Conservation (phyloP, 345 rosid species). For the Melaleuca alternifolia region DNA sequence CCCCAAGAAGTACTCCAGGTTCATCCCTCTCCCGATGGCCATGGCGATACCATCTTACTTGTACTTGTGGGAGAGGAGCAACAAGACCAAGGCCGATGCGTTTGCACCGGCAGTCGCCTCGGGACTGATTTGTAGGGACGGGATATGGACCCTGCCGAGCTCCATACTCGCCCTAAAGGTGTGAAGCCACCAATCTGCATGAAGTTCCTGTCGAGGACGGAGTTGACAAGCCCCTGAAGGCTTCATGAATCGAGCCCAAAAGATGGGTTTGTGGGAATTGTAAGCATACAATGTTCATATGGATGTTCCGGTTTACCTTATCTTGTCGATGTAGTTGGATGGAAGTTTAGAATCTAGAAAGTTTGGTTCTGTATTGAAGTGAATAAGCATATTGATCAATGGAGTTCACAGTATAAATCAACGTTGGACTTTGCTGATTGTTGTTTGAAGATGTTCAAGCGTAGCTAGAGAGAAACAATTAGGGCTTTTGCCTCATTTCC, state of each 20-base stretch:
- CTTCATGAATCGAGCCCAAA: neutral
- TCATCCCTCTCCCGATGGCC: constrained; percentile 73
- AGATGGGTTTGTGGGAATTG: neutral
- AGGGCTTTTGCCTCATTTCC: neutral
- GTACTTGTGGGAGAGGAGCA: constrained; percentile 51
- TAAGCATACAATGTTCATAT: neutral
- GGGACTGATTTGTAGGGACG: constrained; percentile 76
- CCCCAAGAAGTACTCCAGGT: constrained; percentile 26
- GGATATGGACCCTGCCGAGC: constrained; percentile 64
- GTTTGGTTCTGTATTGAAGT: neutral
- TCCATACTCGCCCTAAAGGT: constrained; percentile 51
- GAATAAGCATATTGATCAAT: neutral
- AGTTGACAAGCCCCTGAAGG: constrained; percentile 36
- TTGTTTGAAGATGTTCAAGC: neutral
- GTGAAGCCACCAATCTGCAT: constrained; percentile 72
- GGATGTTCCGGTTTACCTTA: neutral
- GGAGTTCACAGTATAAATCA: neutral
- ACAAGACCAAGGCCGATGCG: constrained; percentile 56
- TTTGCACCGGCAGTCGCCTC: constrained; percentile 77
- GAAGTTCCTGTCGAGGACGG: no score
- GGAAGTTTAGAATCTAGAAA: neutral
- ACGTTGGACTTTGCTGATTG: neutral
- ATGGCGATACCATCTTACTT: constrained; percentile 87
- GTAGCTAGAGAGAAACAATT: neutral
- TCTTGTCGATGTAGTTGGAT: neutral